phyloP scores from a whole-genome alignment of 225 moss, liverwort and hornwort species.

The Marchantia paleacea region DNA sequence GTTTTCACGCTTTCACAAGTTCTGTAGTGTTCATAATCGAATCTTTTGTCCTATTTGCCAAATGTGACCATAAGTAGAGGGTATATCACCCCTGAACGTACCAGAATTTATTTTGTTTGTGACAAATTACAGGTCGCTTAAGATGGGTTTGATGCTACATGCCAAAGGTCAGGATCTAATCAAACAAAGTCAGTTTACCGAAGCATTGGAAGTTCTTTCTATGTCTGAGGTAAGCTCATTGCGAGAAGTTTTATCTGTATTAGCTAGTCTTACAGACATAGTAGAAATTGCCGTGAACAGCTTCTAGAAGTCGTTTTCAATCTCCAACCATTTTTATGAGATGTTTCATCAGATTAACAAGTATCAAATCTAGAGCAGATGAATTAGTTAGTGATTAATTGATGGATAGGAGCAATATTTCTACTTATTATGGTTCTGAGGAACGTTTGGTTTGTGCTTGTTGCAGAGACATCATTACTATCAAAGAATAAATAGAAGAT shows the following conservation, averaged over 20 bases:
- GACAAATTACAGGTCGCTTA: conserved; percentile 53
- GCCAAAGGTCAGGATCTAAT: conserved; percentile 76
- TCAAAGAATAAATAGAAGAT: too few species aligned
- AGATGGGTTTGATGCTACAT: conserved; percentile 96
- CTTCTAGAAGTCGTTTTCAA: neutral
- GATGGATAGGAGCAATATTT: too few species aligned
- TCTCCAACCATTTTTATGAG: neutral
- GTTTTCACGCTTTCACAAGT: neutral
- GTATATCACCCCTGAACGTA: neutral
- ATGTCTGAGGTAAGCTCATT: conserved; percentile 61
- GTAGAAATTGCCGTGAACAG: neutral
- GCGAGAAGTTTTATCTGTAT: too few species aligned
- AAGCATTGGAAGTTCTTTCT: conserved; percentile 80
- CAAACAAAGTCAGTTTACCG: conserved; percentile 57
- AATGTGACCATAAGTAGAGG: neutral
- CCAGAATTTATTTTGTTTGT: neutral
- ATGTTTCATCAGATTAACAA: too few species aligned
- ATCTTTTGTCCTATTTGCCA: neutral
- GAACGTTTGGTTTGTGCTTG: too few species aligned
- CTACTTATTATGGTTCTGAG: too few species aligned
- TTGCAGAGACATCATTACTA: too few species aligned
- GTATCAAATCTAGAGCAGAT: too few species aligned
- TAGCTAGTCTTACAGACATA: too few species aligned
- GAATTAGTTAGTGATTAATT: too few species aligned
- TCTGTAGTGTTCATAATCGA: neutral